Base-by-base conservation (phyloP, 495 filamentous ascomycete species). In the Terfezia boudieri region DNA sequence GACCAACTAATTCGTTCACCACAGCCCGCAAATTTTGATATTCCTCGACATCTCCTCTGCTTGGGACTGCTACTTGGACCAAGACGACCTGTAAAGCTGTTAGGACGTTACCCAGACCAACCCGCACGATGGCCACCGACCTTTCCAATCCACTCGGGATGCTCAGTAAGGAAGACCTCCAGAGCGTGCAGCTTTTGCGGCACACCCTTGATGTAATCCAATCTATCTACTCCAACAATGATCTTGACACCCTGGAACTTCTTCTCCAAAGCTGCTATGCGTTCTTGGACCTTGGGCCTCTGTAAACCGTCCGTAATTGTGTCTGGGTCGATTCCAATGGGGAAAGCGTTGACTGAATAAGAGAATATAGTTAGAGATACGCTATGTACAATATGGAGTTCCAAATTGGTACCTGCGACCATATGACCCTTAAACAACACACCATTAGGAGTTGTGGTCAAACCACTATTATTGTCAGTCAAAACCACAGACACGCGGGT, bases 131-230 rank as follows among this genome's bases (percentile, higher is more conserved):
- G 26, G 26, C 26, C 3, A 46, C 41, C 12, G 9, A 94, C 82
- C 64, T 89, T 92, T 49, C 85, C 84, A 51, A 87, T 80, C 77
- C 86, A 82, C 65, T 94, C 87, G 2, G 88, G 89, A 55, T 96
- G 83, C 55, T 93, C 83, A 12, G 83, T 84, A 37, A 96, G 72
- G 68, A 96, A 94, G 12, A 84, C 76, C 63, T 94, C 86, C 17
- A 92, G 80, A 0, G 86, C 86, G 59, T 93, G 85, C 16, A 96
- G 71, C 65, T 96, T 96, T 67, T 93, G 86, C 0, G 84, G 83
- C n/a, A 96, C 79, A 36, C 88, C 89, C 62, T 96, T 96, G 74
- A 93, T 92, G 62, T 94, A 89, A 64, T 96, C 89, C 48, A 96
- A 73, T 41, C 89, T 76, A 61, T 96, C 89, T 20, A 96, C 86